phyloP scores from a whole-genome alignment of 2,329 filamentous ascomycete species.

The Leptographium lundbergii region DNA sequence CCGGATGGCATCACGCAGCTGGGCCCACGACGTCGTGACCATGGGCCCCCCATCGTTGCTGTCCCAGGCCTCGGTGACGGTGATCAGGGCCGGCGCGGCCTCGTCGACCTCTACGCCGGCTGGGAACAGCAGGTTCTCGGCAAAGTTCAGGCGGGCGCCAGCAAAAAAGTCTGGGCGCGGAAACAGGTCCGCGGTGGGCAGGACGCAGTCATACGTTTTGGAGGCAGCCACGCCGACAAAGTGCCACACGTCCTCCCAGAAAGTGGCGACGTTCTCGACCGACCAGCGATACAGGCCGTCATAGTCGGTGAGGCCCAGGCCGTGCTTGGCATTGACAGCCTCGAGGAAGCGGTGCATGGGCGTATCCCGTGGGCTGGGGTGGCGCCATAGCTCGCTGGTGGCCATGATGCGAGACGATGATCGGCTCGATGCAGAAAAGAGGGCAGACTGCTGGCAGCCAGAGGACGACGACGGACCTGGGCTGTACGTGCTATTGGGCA shows the following conservation, averaged over 20 bases:
- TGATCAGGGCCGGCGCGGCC: conserved; percentile 58
- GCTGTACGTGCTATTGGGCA: neutral
- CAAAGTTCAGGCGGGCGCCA: conserved; percentile 74
- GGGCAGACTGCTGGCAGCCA: neutral
- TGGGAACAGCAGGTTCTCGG: conserved; percentile 86
- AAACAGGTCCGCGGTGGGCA: conserved; percentile 58
- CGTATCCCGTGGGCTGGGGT: conserved; percentile 52
- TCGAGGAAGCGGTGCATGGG: conserved; percentile 62
- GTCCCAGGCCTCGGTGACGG: conserved; percentile 55
- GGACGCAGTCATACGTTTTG: conserved; percentile 53
- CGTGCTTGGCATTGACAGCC: conserved; percentile 54
- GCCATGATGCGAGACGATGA: neutral
- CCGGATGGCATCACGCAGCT: conserved; percentile 67
- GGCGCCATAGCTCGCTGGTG: conserved; percentile 48
- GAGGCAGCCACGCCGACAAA: conserved; percentile 67
- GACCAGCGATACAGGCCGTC: conserved; percentile 77
- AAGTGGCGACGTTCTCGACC: conserved; percentile 56
- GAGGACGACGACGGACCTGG: neutral
- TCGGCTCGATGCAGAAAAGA: neutral
- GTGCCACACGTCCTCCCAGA: conserved; percentile 81
- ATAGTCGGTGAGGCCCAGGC: conserved; percentile 51
- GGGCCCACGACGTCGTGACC: conserved; percentile 54
- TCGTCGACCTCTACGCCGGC: conserved; percentile 38
- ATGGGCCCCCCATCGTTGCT: conserved; percentile 33
- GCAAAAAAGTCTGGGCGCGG: conserved; percentile 79